Base-by-base conservation (phyloP, 306 rosid genomes). In the Hippophae gyantsensis region DNA sequence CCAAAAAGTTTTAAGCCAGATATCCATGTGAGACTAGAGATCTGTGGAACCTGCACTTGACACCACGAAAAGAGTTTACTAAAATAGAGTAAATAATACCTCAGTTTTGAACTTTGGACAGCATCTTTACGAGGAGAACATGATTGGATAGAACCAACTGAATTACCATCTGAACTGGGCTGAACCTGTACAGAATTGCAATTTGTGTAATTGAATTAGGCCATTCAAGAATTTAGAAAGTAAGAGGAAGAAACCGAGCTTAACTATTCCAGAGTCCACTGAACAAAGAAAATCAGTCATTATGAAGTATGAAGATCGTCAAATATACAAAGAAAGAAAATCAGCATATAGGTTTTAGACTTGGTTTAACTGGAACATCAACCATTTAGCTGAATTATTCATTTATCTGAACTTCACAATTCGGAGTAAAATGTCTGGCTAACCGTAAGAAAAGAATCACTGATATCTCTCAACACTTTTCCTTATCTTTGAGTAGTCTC, bases 141-240 rank as follows among this genome's bases (percentile, higher is more conserved):
- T 54, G 84, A 67, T 59, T 65, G 60, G 56, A 55, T 50, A 60
- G 74, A 49, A 63, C 76, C 88, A 46, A 70, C 79, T 25, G 73
- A 69, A 71, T 77, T 80, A 58, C 80, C 80, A 42, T 86, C 89
- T 43, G 89, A 70, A 61, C 63, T 56, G 58, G 89, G 76, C 13
- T 78, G 94, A 76, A 93, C 87, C 99, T 93, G 73, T 81, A 76
- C n/a, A 69, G 32, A 42, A 71, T 69, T 72, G 60, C 65, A 58
- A 54, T 59, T 27, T 61, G 71, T 43, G 42, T 18, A 64, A 79
- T 32, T 62, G 40, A 60, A 64, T 47, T 52, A 62, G 50, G n/a
- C 44, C 40, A 52, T 49, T 63, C 40, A 52, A 57, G 18, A 62
- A 23, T 65, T 46, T 42, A 60, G 14, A 25, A 40, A 18, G 25